A percentile compares a stretch with the other conserved stretches of the same genome.
These are phyloP conservation scores for Mucor ambiguus DNA, from an alignment of 371 early-diverging fungal species.

Conservation along the genomic window DNA sequence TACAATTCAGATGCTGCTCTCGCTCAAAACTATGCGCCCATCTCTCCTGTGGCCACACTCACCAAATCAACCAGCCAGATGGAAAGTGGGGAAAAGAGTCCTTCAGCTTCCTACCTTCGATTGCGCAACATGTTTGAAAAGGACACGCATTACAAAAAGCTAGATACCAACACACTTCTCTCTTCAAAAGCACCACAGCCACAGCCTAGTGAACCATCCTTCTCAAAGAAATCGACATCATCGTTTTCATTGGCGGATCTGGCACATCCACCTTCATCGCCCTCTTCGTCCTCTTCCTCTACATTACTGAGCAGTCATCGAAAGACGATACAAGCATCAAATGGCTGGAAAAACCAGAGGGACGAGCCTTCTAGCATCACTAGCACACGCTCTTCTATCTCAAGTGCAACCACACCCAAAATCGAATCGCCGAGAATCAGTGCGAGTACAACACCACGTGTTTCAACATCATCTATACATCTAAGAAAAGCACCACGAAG, in stretches of 20 bases:
- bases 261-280: constrained; percentile 8
- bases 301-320: background rate
- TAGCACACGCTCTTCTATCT: constrained; percentile 23
- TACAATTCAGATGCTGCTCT: constrained; percentile 1
- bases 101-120: constrained; percentile 28
- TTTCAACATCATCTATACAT: constrained; percentile 9
- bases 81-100: constrained; percentile 12
- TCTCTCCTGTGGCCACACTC: background rate
- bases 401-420: constrained; percentile 32
- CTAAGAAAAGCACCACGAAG: constrained; percentile 23
- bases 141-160: background rate
- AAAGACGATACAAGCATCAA: constrained; percentile 7
- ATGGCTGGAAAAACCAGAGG: background rate
- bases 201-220: background rate
- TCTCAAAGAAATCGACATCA: background rate
- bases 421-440: constrained; percentile 35
- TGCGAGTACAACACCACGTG: constrained; percentile 31
- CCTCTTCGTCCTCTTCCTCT: constrained; percentile 18
- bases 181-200: constrained; percentile 14
- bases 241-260: constrained; percentile 19
- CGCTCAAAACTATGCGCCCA: background rate
- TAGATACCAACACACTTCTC: constrained; percentile 9
- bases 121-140: constrained; percentile 29
- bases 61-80: background rate
- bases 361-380: constrained; percentile 7